phyloP scores from a whole-genome alignment of 169 alveolate genomes.

The Neospora caninum region DNA sequence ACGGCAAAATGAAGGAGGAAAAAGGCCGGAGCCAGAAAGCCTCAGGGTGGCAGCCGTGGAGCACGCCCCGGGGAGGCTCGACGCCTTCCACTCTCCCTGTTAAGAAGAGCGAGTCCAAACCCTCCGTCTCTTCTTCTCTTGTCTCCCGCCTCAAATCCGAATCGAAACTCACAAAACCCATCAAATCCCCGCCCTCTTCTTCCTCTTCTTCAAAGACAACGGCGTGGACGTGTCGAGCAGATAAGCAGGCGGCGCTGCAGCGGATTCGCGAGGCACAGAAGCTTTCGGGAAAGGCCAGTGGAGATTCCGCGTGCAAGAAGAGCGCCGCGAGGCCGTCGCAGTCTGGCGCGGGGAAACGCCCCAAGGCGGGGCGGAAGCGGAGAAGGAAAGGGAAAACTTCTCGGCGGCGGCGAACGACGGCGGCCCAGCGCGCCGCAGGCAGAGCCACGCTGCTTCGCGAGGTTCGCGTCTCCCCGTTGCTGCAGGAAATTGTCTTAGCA shows the following conservation, averaged over 20 bases:
- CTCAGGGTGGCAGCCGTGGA: background rate
- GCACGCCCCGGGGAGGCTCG: background rate
- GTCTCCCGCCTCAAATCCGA: background rate
- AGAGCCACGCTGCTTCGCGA: constrained; percentile 13
- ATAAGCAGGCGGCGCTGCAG: background rate
- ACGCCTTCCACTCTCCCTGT: background rate
- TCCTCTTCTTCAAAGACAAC: background rate
- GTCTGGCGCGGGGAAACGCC: background rate
- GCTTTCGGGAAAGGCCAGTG: background rate
- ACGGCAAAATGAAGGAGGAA: background rate
- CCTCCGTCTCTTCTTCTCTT: background rate
- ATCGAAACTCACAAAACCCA: background rate
- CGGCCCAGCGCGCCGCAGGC: constrained; percentile 30
- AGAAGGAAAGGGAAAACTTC: background rate
- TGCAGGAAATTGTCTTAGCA: background rate
- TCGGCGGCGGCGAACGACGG: constrained; percentile 17
- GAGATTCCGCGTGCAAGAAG: constrained; percentile 9
- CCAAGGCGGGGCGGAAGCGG: background rate
- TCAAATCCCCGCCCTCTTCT: background rate
- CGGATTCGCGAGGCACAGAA: constrained; percentile 8
- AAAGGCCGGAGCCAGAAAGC: background rate
- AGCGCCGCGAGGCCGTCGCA: background rate
- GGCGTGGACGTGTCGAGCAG: constrained; percentile 32
- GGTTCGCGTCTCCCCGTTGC: background rate
- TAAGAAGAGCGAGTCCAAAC: background rate